Conservation (phyloP, 176 grass and related monocot species). For the Zea mays region DNA sequence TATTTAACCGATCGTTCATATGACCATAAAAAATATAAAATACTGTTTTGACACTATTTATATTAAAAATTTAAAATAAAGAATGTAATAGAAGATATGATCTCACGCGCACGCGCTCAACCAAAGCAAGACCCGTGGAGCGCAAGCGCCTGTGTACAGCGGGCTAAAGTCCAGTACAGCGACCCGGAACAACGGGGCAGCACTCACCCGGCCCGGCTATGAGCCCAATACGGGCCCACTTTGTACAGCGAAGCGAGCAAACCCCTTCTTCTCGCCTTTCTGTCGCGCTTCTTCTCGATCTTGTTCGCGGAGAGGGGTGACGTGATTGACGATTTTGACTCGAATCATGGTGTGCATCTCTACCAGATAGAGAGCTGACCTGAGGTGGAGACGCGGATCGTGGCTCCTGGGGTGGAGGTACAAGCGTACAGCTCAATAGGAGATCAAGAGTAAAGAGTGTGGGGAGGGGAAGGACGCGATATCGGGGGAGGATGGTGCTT, state of each 20-base stretch:
- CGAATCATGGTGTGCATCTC: constrained; percentile 27
- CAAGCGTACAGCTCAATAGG: not conserved
- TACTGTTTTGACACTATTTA: no score
- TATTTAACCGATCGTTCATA: no score
- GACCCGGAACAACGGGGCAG: no score
- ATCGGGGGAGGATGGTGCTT: constrained; percentile 59
- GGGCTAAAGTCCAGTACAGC: not conserved
- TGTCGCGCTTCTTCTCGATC: not conserved
- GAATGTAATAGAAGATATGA: no score
- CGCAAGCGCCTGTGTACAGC: not conserved
- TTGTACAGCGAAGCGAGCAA: not conserved
- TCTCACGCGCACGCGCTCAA: no score
- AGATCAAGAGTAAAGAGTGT: not conserved
- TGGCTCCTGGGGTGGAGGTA: not conserved
- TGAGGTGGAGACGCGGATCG: constrained; percentile 1
- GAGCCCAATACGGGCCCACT: not conserved
- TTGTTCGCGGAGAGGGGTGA: not conserved
- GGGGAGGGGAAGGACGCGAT: not conserved
- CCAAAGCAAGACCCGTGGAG: not conserved
- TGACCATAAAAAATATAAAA: no score
- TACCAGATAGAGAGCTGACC: not conserved
- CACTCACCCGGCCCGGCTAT: no score
- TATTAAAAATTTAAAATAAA: no score
- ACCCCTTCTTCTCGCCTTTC: not conserved
- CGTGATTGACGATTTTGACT: constrained; percentile 7